A percentile compares a stretch with the other conserved stretches of the same genome.
These are phyloP conservation scores for Pavlovales sp. DNA, from an alignment of 208 protist genomes.

Conservation along the genomic window DNA sequence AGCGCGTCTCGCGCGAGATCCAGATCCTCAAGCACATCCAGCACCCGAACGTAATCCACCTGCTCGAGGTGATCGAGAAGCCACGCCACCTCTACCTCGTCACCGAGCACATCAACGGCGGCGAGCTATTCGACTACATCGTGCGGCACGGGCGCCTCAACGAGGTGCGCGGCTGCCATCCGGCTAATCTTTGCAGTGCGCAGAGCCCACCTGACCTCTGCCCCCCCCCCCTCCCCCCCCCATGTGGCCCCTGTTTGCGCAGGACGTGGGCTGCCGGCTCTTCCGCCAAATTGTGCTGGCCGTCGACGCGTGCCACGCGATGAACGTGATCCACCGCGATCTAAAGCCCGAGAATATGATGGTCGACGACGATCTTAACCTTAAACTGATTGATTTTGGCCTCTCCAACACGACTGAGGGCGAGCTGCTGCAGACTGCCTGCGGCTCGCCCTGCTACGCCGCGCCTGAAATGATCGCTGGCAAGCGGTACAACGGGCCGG, in stretches of 20 bases:
- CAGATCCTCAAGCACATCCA: conserved; percentile 60
- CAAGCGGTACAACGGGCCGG: conserved; percentile 58
- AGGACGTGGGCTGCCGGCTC: conserved; percentile 44
- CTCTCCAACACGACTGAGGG: conserved; percentile 52
- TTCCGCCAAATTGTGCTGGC: conserved; percentile 62
- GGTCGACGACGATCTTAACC: conserved; percentile 44
- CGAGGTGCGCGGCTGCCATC: conserved; percentile 45
- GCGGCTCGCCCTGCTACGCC: conserved; percentile 65
- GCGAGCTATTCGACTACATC: conserved; percentile 67
- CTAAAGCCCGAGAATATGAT: conserved; percentile 62
- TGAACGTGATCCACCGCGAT: conserved; percentile 56
- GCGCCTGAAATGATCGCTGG: conserved; percentile 63
- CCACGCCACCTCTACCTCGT: conserved; percentile 59
- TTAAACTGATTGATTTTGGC: conserved; percentile 68
- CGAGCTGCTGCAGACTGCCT: conserved; percentile 57
- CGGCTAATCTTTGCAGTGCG: too few species aligned
- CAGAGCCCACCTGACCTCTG: too few species aligned
- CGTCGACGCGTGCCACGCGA: conserved; percentile 63
- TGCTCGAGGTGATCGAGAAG: conserved; percentile 62
- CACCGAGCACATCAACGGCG: conserved; percentile 61
- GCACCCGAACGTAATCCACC: conserved; percentile 60
- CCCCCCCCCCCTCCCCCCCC: too few species aligned
- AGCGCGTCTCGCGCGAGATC: conserved; percentile 62
- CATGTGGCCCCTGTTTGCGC: too few species aligned
- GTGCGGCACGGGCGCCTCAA: conserved; percentile 55